Percentiles rank a stretch among this genome's conserved stretches.
Conservation (phyloP, 495 filamentous ascomycete species). For the Daldinia childiae region DNA sequence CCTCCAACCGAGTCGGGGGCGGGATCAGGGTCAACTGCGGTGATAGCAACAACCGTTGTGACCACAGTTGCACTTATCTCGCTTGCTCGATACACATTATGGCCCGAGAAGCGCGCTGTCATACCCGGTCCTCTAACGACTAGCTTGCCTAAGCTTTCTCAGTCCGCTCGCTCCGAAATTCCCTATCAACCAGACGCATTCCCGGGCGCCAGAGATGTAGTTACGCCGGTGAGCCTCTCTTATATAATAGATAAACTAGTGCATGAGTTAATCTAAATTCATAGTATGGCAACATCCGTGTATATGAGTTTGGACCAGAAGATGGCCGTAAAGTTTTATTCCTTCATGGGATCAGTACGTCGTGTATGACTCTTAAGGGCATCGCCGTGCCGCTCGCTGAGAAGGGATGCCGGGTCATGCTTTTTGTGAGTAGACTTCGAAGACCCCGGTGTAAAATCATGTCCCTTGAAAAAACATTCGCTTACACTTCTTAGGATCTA, state of each 20-base stretch:
- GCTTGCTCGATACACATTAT: constrained; percentile 45
- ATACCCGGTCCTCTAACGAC: constrained; percentile 52
- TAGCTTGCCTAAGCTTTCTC: constrained; percentile 43
- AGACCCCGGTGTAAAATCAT: not conserved
- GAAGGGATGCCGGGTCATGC: constrained; percentile 81
- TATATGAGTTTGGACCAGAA: constrained; percentile 92
- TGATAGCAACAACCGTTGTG: constrained; percentile 46
- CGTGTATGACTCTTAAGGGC: constrained; percentile 74
- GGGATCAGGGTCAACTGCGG: constrained; percentile 38
- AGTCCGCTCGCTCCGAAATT: constrained; percentile 44
- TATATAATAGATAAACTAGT: not conserved
- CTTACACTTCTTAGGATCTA: constrained; percentile 57
- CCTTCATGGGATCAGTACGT: constrained; percentile 87
- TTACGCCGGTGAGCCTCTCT: constrained; percentile 49
- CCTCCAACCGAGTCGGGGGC: constrained; percentile 29
- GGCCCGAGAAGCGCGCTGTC: constrained; percentile 48
- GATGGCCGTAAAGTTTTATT: constrained; percentile 80
- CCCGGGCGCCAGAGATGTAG: constrained; percentile 56
- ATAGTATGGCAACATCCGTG: constrained; percentile 80
- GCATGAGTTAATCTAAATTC: constrained; percentile 27
- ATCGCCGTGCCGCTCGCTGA: constrained; percentile 75
- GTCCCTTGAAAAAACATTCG: not conserved
- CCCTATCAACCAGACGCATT: constrained; percentile 53
- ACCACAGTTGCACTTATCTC: constrained; percentile 45
- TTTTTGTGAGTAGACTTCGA: constrained; percentile 61